Evolutionary conservation across 192 early-diverging fungal genomes (phyloP).

Genomic region (Podila minutissima): DNA sequence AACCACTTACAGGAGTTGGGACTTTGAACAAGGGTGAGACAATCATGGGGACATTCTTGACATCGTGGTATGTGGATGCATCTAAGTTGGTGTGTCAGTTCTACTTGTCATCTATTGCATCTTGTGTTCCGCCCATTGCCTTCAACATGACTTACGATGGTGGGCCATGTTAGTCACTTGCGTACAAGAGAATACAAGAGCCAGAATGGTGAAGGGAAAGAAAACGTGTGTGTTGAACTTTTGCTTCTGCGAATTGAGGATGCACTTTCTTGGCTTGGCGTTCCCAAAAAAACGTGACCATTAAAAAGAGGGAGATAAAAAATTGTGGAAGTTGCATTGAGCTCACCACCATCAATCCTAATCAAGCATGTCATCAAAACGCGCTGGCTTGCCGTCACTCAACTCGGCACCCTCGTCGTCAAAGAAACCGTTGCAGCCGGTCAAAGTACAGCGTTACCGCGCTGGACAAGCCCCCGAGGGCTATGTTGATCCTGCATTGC

Average conservation of each 20-base stretch:
- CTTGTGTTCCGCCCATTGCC: no score
- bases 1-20: constrained; percentile 25
- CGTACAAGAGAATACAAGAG: neutral
- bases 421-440: constrained; percentile 52
- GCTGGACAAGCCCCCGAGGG: constrained; percentile 66
- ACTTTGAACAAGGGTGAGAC: constrained; percentile 42
- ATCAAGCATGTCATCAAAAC: constrained; percentile 35
- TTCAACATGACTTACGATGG: neutral
- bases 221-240: no score
- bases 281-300: neutral
- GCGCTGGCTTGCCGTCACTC: constrained; percentile 35
- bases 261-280: no score
- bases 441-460: constrained; percentile 65
- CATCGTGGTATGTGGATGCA: constrained; percentile 48
- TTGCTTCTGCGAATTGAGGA: neutral
- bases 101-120: no score
- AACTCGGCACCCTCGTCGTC: constrained; percentile 18
- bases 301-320: neutral
- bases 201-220: neutral
- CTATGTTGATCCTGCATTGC: constrained; percentile 59
- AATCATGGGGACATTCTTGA: constrained; percentile 48
- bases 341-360: neutral
- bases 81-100: constrained; percentile 11
- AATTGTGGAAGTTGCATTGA: neutral
- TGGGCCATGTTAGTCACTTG: neutral